Evolutionary conservation across 345 rosid species (phyloP).

Genomic region (Dipteronia dyeriana): DNA sequence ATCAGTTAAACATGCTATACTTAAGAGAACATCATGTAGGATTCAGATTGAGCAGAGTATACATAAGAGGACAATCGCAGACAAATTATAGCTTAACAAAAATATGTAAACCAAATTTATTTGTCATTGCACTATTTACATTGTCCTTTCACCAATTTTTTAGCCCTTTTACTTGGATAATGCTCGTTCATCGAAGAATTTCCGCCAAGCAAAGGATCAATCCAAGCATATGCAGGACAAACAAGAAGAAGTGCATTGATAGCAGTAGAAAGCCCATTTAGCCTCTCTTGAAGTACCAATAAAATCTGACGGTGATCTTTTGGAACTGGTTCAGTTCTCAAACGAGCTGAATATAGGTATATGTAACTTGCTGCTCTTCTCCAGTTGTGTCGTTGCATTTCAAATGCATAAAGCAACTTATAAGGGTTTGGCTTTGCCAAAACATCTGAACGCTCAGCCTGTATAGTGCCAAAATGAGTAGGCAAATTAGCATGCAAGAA

Average conservation of each 20-base stretch:
- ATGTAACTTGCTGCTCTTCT: slow-evolving; percentile 87
- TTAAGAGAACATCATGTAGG: not conserved
- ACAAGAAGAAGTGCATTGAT: slow-evolving; percentile 87
- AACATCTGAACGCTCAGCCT: slow-evolving; percentile 88
- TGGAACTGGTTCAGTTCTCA: slow-evolving; percentile 60
- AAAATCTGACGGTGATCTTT: slow-evolving; percentile 62
- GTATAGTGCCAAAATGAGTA: slow-evolving; percentile 25
- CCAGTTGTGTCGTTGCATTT: slow-evolving; percentile 92
- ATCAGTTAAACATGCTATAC: slow-evolving; percentile 1
- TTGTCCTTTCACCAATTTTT: slow-evolving; percentile 47
- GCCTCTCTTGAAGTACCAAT: slow-evolving; percentile 70
- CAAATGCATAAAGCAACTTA: slow-evolving; percentile 93
- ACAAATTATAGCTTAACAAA: slow-evolving; percentile 16
- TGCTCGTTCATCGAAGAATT: slow-evolving; percentile 32
- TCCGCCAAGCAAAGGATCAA: slow-evolving; percentile 61
- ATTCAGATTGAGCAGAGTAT: slow-evolving; percentile 2
- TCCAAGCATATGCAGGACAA: slow-evolving; percentile 84
- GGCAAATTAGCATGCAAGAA: slow-evolving; percentile 14
- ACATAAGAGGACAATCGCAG: not conserved
- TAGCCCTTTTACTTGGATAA: slow-evolving; percentile 81
- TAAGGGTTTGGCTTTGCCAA: slow-evolving; percentile 76
- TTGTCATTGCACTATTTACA: slow-evolving; percentile 37
- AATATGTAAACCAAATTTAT: slow-evolving; percentile 19
- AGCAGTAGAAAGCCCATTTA: slow-evolving; percentile 87
- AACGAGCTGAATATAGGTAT: slow-evolving; percentile 70